These are phyloP conservation scores for Naganishia kalamii DNA, from an alignment of 768 basidiomycete genomes.

Conservation along the genomic window DNA sequence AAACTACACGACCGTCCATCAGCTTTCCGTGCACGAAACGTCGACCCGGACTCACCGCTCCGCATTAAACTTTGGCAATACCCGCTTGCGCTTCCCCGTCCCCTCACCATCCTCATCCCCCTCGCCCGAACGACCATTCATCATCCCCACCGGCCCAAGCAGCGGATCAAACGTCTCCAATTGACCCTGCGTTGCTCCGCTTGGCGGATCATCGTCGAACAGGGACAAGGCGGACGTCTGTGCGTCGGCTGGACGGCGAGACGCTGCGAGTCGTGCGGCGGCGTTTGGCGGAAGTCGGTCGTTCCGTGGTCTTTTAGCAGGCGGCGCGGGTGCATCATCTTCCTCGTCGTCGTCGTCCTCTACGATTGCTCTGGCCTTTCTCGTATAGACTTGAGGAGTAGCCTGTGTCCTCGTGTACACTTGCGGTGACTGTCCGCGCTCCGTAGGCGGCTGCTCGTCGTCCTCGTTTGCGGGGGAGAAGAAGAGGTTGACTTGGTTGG, in stretches of 20 bases:
- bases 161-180: conserved; percentile 11
- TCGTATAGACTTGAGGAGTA: too few species aligned
- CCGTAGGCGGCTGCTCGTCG: background rate
- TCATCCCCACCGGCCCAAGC: background rate
- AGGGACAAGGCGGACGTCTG: background rate
- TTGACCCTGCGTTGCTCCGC: background rate
- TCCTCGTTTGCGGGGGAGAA: background rate
- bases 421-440: background rate
- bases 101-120: conserved; percentile 4
- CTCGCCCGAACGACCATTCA: background rate
- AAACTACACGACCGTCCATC: conserved; percentile 50
- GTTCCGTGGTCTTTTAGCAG: background rate
- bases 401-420: background rate
- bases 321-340: background rate
- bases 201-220: background rate
- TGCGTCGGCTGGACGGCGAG: background rate
- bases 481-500: conserved; percentile 7
- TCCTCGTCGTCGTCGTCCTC: background rate
- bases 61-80: conserved; percentile 14
- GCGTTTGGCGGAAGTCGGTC: background rate
- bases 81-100: background rate
- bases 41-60: conserved; percentile 7
- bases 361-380: background rate
- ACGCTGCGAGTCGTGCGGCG: background rate
- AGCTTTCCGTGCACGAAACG: background rate